Evolutionary conservation across 179 eudicot genomes (phyloP).

Genomic region (Dionaea muscipula): DNA sequence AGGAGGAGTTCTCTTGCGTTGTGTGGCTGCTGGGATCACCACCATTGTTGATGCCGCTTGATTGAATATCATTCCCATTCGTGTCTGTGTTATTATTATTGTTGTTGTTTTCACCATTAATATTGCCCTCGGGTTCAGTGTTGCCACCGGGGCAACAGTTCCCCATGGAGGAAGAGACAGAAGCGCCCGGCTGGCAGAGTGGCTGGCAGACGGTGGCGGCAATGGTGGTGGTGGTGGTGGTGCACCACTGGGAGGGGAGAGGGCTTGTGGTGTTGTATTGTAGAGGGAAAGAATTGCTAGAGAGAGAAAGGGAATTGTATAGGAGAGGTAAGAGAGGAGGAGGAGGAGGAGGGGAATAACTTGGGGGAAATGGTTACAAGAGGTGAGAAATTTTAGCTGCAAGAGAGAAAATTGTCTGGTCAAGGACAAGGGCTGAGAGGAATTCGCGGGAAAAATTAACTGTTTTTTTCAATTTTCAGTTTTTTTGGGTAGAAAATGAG

Average conservation of each 20-base stretch:
- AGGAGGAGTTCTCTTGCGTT: neutral
- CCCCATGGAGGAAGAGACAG: conserved; percentile 27
- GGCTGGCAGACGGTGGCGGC: neutral
- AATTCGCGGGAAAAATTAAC: conserved; percentile 23
- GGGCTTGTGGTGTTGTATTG: neutral
- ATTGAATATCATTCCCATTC: no score
- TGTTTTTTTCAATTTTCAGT: neutral
- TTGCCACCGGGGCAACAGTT: conserved; percentile 40
- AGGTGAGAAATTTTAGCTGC: conserved; percentile 31
- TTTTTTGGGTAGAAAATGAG: no score
- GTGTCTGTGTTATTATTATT: no score
- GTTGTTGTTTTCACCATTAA: no score
- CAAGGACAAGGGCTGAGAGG: conserved; percentile 19
- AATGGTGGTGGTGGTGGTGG: neutral
- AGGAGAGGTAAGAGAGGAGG: conserved; percentile 7
- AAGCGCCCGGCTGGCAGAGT: neutral
- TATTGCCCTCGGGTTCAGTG: conserved; percentile 21
- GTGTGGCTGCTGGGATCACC: neutral
- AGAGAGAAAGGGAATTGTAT: conserved; percentile 5
- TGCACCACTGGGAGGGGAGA: neutral
- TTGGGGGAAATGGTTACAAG: conserved; percentile 6
- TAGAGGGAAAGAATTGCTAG: neutral
- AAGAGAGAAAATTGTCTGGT: conserved; percentile 1
- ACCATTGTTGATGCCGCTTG: no score
- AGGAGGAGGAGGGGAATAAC: neutral